A percentile compares a stretch with the other conserved stretches of the same genome.
These are phyloP conservation scores for Penicillium sp. DNA, from an alignment of 2,329 filamentous ascomycete genomes.

Conservation along the genomic window DNA sequence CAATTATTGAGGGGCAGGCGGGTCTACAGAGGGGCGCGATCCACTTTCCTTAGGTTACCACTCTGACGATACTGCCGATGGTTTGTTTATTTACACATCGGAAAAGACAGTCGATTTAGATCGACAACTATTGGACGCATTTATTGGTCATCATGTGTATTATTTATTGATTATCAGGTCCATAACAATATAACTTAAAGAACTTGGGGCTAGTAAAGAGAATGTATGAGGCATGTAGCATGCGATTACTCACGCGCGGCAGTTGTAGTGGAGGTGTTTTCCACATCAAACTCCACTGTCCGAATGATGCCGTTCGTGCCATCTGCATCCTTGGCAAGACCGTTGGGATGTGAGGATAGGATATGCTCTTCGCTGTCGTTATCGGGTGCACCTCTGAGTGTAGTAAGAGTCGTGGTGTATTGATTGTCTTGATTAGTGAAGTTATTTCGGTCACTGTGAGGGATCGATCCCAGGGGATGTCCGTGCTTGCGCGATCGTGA, in stretches of 20 bases:
- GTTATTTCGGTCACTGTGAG: constrained; percentile 24
- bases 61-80: background rate
- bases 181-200: background rate
- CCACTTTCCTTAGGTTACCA: background rate
- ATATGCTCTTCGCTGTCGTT: constrained; percentile 34
- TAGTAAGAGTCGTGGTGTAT: constrained; percentile 29
- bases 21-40: background rate
- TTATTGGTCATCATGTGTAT: background rate
- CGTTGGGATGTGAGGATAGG: constrained; percentile 11
- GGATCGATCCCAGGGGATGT: constrained; percentile 29
- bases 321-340: constrained; percentile 16
- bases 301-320: constrained; percentile 27
- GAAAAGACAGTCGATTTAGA: background rate
- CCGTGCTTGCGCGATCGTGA: constrained; percentile 27
- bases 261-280: constrained; percentile 16
- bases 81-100: background rate
- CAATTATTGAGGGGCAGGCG: background rate
- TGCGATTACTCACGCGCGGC: background rate
- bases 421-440: constrained; percentile 25
- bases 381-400: constrained; percentile 13
- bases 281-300: constrained; percentile 34
- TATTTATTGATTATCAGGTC: background rate
- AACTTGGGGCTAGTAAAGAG: background rate
- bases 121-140: background rate
- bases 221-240: background rate